Evolutionary conservation across 2,329 filamentous ascomycete species (phyloP), one percentile per base, ranked within the genome.

Genomic region (Emergomyces pasteurianus): DNA sequence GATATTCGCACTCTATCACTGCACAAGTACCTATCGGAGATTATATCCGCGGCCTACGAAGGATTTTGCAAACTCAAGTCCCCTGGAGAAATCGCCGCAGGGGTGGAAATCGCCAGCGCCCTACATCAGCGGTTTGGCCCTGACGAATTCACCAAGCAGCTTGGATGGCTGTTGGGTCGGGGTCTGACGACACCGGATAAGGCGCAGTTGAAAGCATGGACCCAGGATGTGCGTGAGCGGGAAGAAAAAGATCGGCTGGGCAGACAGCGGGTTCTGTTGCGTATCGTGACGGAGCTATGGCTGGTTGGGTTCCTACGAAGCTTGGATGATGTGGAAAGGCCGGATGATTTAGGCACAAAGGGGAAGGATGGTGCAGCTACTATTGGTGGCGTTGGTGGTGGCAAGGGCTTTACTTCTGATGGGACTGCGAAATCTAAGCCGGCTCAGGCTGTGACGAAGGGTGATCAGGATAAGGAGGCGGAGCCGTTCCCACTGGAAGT

Each of bases 401-500:
- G 69, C 59, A 85, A 84, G 66, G 54, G 50, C 9, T 54, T 75
- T n/a, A 71, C 75, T 18, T 71, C 75, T 1, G 81, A 84, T 64
- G 79, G 60, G 10, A 78, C 83, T 47, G 78, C 82, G 42, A 95
- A 92, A 73, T 76, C 80, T 7, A 83, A 79, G 78, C 54, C 84
- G 82, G 67, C 74, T 76, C 63, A 88, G 80, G 78, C 79, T 77
- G 67, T 79, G 10, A 72, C 75, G 46, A 80, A 80, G 28, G 75
- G 77, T 58, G 83, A 85, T 62, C 84, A 85, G 65, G 81, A 82
- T 34, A 84, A 82, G 47, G 86, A 88, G 62, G 83, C 90, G 1
- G 94, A 99, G 65, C 94, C 94, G 0, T 97, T 99, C 67, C 95
- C 95, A 3, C 80, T 99, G 23, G 94, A 99, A 73, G 92, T 97